Conservation (phyloP, 352 stramenopile species). For the Globisporangium cederbergense region DNA sequence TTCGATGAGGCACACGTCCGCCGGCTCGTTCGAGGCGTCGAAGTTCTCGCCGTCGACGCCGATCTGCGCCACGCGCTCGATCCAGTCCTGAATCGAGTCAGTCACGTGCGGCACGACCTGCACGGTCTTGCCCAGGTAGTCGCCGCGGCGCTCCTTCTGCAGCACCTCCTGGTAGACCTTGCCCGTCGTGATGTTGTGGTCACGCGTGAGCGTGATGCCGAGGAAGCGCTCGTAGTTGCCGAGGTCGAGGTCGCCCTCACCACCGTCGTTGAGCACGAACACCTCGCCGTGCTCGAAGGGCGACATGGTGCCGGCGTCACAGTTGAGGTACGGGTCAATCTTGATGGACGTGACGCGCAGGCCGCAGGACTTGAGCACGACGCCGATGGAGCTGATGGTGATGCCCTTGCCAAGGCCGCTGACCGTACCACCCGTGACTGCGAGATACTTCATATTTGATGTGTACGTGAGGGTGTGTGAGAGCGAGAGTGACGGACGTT, state of each 20-base stretch:
- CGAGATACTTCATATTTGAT: slow-evolving; percentile 95
- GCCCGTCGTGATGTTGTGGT: slow-evolving; percentile 99
- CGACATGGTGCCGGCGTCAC: slow-evolving; percentile 97
- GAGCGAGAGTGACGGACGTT: slow-evolving; percentile 8
- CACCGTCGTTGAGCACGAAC: slow-evolving; percentile 98
- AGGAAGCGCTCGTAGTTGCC: slow-evolving; percentile 99
- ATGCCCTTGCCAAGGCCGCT: slow-evolving; percentile 99
- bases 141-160: slow-evolving; percentile 92
- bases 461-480: neutral
- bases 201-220: slow-evolving; percentile 91
- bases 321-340: slow-evolving; percentile 99
- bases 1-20: slow-evolving; percentile 99
- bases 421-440: slow-evolving; percentile 97
- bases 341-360: slow-evolving; percentile 97
- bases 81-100: slow-evolving; percentile 95
- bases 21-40: slow-evolving; percentile 31
- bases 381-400: slow-evolving; percentile 97
- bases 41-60: slow-evolving; percentile 74
- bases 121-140: slow-evolving; percentile 99
- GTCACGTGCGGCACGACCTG: slow-evolving; percentile 98
- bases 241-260: slow-evolving; percentile 96
- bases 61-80: slow-evolving; percentile 96
- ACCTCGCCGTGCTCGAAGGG: slow-evolving; percentile 96
- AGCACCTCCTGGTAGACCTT: slow-evolving; percentile 98
- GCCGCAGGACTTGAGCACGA: slow-evolving; percentile 95